phyloP scores from a whole-genome alignment of 1,139 yeast genomes.

The Debaryomyces robertsiae region DNA sequence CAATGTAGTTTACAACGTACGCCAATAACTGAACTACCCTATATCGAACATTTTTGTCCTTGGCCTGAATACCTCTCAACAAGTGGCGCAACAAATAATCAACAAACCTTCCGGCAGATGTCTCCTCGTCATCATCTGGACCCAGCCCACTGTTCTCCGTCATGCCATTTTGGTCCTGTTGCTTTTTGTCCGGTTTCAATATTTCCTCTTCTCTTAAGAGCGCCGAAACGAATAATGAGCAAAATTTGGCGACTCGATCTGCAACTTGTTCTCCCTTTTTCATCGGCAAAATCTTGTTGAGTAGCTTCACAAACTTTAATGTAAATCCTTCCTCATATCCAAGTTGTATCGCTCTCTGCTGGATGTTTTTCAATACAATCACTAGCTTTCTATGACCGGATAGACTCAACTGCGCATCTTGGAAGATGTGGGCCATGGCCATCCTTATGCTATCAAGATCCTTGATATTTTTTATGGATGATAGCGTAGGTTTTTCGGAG shows the following conservation, averaged over 20 bases:
- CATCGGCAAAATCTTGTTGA: conserved; percentile 66
- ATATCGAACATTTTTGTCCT: conserved; percentile 75
- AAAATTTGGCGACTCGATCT: conserved; percentile 75
- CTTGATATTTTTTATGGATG: conserved; percentile 25
- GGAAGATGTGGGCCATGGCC: conserved; percentile 72
- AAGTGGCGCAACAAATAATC: conserved; percentile 66
- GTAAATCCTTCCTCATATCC: conserved; percentile 61
- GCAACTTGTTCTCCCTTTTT: conserved; percentile 74
- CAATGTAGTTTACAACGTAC: conserved; percentile 67
- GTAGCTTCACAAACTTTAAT: conserved; percentile 56
- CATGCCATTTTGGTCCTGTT: conserved; percentile 19
- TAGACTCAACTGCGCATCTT: conserved; percentile 73
- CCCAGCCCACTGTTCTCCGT: too few relatives aligned
- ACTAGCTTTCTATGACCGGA: conserved; percentile 80
- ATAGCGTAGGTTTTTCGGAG: conserved; percentile 19
- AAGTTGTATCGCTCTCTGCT: conserved; percentile 54
- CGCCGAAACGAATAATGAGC: conserved; percentile 63
- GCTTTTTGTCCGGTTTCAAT: conserved; percentile 18
- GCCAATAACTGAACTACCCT: conserved; percentile 81
- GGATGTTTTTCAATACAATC: conserved; percentile 61
- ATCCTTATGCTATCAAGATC: conserved; percentile 30
- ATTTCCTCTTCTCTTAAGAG: conserved; percentile 42
- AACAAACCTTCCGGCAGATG: conserved; percentile 52
- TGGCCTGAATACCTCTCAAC: conserved; percentile 74
- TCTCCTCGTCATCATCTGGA: conserved; percentile 41